phyloP scores from a whole-genome alignment of 306 rosid species.

The Cicer pinnatifidum region DNA sequence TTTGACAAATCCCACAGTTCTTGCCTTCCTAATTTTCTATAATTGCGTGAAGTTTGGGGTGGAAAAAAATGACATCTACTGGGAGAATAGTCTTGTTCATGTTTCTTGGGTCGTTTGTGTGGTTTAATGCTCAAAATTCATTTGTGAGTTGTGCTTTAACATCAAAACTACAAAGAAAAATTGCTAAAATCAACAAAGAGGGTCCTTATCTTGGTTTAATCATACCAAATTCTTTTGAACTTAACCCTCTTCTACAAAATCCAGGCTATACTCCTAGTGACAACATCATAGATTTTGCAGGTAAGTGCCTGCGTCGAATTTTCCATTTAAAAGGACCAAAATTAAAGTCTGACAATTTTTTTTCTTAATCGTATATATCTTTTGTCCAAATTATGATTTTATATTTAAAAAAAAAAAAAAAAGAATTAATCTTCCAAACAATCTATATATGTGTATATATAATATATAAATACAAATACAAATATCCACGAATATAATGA shows the following conservation, averaged over 20 bases:
- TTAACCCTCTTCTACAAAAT: constrained; percentile 59
- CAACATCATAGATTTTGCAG: constrained; percentile 49
- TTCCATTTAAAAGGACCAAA: background rate
- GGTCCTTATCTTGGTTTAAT: constrained; percentile 67
- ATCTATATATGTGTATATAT: too few species aligned
- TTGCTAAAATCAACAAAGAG: constrained; percentile 40
- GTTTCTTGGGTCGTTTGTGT: constrained; percentile 34
- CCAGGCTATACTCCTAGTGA: constrained; percentile 45
- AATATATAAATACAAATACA: too few species aligned
- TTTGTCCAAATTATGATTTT: too few species aligned
- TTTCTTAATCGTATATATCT: too few species aligned
- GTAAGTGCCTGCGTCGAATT: constrained; percentile 24
- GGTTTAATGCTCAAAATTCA: constrained; percentile 42
- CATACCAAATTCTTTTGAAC: constrained; percentile 60
- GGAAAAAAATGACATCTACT: constrained; percentile 31
- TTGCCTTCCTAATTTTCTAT: background rate
- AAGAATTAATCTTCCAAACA: too few species aligned
- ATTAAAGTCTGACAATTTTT: too few species aligned
- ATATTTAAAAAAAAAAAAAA: too few species aligned
- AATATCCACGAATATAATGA: too few species aligned
- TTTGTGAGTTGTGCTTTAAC: constrained; percentile 46
- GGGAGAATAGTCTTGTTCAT: background rate
- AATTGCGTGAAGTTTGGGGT: background rate
- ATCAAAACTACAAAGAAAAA: constrained; percentile 23
- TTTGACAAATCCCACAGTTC: background rate